Evolutionary conservation across 805 yeast genomes (phyloP).

Genomic region (Debaryomyces tyrocola): DNA sequence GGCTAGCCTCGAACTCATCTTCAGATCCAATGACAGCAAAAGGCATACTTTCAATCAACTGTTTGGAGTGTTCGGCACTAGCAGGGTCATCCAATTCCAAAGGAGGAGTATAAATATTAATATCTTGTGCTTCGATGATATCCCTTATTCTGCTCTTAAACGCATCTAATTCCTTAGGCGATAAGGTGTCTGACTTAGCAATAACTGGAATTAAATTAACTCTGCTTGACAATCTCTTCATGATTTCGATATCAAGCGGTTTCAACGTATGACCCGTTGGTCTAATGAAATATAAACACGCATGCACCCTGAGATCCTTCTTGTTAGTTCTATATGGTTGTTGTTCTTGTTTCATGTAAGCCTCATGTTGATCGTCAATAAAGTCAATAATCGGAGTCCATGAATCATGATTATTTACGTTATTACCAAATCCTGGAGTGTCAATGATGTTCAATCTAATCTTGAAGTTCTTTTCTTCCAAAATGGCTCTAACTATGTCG

Average conservation of each 20-base stretch:
- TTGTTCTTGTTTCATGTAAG: slow-evolving; percentile 88
- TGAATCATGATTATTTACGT: slow-evolving; percentile 78
- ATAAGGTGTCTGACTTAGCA: slow-evolving; percentile 84
- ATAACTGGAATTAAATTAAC: slow-evolving; percentile 88
- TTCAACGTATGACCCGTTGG: slow-evolving; percentile 89
- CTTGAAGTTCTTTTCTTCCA: slow-evolving; percentile 81
- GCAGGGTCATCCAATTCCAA: slow-evolving; percentile 73
- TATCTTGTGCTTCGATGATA: slow-evolving; percentile 80
- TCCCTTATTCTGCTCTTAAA: slow-evolving; percentile 79
- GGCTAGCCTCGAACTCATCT: slow-evolving; percentile 60
- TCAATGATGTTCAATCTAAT: slow-evolving; percentile 80
- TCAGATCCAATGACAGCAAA: slow-evolving; percentile 82
- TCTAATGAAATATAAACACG: slow-evolving; percentile 83
- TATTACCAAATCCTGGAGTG: slow-evolving; percentile 94
- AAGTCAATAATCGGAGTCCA: slow-evolving; percentile 89
- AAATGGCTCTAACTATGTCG: slow-evolving; percentile 73
- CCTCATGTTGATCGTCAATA: slow-evolving; percentile 87
- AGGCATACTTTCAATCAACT: slow-evolving; percentile 81
- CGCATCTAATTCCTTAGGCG: slow-evolving; percentile 63
- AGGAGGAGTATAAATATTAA: slow-evolving; percentile 82
- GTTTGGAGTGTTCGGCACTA: slow-evolving; percentile 77
- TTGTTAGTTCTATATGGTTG: slow-evolving; percentile 72
- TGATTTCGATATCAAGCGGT: slow-evolving; percentile 84
- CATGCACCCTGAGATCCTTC: slow-evolving; percentile 87
- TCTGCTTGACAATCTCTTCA: slow-evolving; percentile 78